phyloP scores from a whole-genome alignment of 495 filamentous ascomycete genomes.

The Aspergillus cavernicola region DNA sequence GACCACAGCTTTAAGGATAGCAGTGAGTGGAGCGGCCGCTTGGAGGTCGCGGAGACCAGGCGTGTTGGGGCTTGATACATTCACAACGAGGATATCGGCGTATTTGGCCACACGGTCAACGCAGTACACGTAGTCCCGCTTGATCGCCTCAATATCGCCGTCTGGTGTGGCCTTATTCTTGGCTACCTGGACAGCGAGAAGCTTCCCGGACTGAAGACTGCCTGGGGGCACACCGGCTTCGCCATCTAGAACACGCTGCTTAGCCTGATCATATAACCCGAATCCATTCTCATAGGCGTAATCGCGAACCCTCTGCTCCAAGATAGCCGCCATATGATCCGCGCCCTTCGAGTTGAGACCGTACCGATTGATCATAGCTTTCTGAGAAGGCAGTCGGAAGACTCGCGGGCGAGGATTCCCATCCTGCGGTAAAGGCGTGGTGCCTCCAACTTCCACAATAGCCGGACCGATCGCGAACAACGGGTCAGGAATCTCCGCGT shows the following conservation, averaged over 20 bases:
- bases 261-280: slow-evolving; percentile 57
- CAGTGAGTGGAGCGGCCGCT: slow-evolving; percentile 72
- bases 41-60: slow-evolving; percentile 85
- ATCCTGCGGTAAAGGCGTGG: slow-evolving; percentile 76
- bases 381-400: slow-evolving; percentile 75
- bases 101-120: slow-evolving; percentile 77
- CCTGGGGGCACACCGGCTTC: slow-evolving; percentile 65
- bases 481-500: slow-evolving; percentile 78
- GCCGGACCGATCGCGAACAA: slow-evolving; percentile 77
- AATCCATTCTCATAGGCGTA: slow-evolving; percentile 70
- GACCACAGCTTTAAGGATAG: slow-evolving; percentile 78
- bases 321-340: slow-evolving; percentile 73
- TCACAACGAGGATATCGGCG: slow-evolving; percentile 92
- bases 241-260: slow-evolving; percentile 69
- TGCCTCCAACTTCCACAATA: slow-evolving; percentile 88
- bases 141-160: slow-evolving; percentile 77
- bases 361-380: slow-evolving; percentile 91
- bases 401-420: slow-evolving; percentile 87
- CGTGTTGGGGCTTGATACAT: slow-evolving; percentile 94
- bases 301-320: slow-evolving; percentile 72
- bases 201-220: slow-evolving; percentile 64
- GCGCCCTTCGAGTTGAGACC: slow-evolving; percentile 90
- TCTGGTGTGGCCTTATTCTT: slow-evolving; percentile 92
- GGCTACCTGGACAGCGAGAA: slow-evolving; percentile 92
- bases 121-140: slow-evolving; percentile 80